These are phyloP conservation scores for Pleurotus tuoliensis DNA, from an alignment of 768 basidiomycete genomes.

Conservation along the genomic window DNA sequence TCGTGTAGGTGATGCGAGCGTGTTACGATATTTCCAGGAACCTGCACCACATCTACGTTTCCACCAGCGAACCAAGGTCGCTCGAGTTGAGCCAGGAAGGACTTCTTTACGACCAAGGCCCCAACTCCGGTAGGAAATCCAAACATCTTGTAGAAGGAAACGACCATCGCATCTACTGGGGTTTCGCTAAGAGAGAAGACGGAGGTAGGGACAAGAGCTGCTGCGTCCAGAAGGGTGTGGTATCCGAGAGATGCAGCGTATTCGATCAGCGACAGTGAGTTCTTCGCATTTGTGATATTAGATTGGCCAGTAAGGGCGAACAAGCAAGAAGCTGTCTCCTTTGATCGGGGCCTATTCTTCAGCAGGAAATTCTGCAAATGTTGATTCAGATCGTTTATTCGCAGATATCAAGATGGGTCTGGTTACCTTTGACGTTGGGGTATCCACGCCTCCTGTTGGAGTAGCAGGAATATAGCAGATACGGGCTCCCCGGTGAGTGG, in stretches of 20 bases:
- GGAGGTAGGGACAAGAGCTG: conserved; percentile 75
- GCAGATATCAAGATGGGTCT: conserved; percentile 14
- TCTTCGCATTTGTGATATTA: conserved; percentile 77
- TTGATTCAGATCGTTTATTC: conserved; percentile 14
- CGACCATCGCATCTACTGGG: conserved; percentile 76
- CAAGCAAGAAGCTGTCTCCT: conserved; percentile 47
- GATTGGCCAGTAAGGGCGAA: conserved; percentile 80
- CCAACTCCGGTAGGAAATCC: conserved; percentile 86
- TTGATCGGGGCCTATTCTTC: conserved; percentile 42
- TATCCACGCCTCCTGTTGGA: conserved; percentile 60
- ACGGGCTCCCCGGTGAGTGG: conserved; percentile 46
- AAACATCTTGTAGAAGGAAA: conserved; percentile 91
- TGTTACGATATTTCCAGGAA: conserved; percentile 69
- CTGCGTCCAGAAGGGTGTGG: conserved; percentile 75
- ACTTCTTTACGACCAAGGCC: conserved; percentile 70
- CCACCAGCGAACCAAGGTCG: conserved; percentile 87
- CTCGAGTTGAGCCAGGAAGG: conserved; percentile 54
- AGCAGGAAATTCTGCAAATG: conserved; percentile 49
- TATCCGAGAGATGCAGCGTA: conserved; percentile 70
- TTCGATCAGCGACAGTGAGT: conserved; percentile 56
- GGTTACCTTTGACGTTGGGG: conserved; percentile 54
- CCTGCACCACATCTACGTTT: conserved; percentile 79
- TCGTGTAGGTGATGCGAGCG: conserved; percentile 57
- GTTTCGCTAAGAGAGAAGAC: conserved; percentile 59
- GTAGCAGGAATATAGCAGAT: conserved; percentile 66